Conservation (phyloP, 176 grass and related monocot species). For the Phoenix roebelenii region DNA sequence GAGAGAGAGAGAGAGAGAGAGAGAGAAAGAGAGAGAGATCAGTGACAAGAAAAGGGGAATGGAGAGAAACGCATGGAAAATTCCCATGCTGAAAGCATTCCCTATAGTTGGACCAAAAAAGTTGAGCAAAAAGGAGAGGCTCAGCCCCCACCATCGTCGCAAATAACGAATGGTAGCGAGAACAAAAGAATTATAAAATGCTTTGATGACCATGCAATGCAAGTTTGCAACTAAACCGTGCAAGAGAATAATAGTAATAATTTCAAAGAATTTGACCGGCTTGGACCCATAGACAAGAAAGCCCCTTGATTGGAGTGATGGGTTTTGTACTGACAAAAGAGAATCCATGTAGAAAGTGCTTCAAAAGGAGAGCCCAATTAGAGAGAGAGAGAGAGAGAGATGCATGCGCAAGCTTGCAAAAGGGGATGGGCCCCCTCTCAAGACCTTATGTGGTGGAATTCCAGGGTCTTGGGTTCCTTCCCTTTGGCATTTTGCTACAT, state of each 20-base stretch:
- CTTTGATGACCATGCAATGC: neutral
- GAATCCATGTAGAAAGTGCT: slow-evolving; percentile 23
- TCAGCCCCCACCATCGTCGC: neutral
- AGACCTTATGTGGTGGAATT: neutral
- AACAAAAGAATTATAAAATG: neutral
- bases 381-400: slow-evolving; percentile 5
- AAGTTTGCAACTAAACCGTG: neutral
- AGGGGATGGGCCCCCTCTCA: too few species aligned
- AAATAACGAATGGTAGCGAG: neutral
- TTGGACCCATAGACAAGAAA: slow-evolving; percentile 13
- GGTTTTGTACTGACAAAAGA: slow-evolving; percentile 35
- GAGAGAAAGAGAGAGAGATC: neutral
- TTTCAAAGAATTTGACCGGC: neutral
- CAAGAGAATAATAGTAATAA: neutral
- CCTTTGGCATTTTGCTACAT: slow-evolving; percentile 15
- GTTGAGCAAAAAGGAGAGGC: neutral
- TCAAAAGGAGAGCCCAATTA: slow-evolving; percentile 25
- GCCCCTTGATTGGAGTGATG: slow-evolving; percentile 26
- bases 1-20: slow-evolving; percentile 12
- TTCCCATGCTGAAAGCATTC: slow-evolving; percentile 1
- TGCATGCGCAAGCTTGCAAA: neutral
- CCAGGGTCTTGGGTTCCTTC: slow-evolving; percentile 3
- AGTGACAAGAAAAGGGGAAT: neutral
- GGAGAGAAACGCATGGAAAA: neutral
- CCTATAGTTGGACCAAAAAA: neutral